Base-by-base conservation (phyloP, 305 asterid species). In the Withania somnifera region DNA sequence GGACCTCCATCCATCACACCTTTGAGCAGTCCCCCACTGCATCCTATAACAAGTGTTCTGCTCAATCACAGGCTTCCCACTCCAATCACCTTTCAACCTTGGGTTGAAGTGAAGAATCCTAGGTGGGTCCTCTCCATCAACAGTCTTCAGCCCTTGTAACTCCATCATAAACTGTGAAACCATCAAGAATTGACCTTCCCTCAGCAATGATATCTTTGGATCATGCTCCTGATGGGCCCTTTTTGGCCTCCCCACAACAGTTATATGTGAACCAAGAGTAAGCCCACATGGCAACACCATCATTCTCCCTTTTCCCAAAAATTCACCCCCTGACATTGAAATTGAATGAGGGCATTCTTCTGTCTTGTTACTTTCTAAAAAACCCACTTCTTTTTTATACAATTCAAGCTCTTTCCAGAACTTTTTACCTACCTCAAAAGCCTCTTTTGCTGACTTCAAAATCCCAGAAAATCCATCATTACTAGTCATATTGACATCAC, bases 121-220 rank as follows among this genome's bases (percentile, higher is more conserved):
- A 0, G 99, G 98, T 0, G 98, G 99, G 84, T 95, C 99, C 85
- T 95, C 99, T 19, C 97, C 98, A 67, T 95, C 99, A 82, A 94
- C 98, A 3, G 91, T 85, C 88, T 93, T 94, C 88, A 95, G 83
- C 61, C 99, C 99, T 88, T 92, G 97, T 78, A 94, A 73, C 81
- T 94, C 98, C 97, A 95, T 91, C 97, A 92, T 92, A 80, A 95
- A 95, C 89, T 95, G 99, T 0, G 97, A 91, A 83, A 92, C 95
- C 95, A 91, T 89, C 86, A 90, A 83, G 81, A 84, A 90, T 54
- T 92, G 97, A 58, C 97, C 95, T 78, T 90, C 88, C 79, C 77
- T 86, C 88, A 89, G 28, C 85, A 94, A 83, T 0, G 99, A 91
- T 75, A 95, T 95, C 93, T 95, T 95, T 0, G 98, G 87, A 52